These are phyloP conservation scores for Colletotrichum kahawae DNA, from an alignment of 2,329 filamentous ascomycete genomes.

Conservation along the genomic window DNA sequence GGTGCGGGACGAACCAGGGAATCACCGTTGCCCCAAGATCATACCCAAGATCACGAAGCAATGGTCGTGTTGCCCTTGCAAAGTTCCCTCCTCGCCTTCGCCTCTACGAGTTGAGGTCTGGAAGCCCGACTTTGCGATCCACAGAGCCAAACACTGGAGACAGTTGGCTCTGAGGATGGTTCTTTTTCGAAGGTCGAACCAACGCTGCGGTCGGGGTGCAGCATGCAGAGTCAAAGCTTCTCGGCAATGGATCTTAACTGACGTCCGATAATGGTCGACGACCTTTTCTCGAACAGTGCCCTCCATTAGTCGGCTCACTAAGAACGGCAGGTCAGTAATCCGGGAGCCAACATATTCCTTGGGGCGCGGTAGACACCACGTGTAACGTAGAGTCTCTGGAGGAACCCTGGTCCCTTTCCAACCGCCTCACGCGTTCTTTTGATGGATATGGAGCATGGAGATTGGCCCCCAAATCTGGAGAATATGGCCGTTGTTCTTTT, in stretches of 20 bases:
- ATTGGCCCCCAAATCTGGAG: slow-evolving; percentile 17
- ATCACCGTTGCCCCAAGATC: neutral
- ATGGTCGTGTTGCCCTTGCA: neutral
- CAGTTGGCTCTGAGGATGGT: neutral
- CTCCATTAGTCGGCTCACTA: neutral
- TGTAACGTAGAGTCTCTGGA: neutral
- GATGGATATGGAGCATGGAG: neutral
- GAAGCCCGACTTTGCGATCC: neutral
- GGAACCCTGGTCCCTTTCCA: neutral
- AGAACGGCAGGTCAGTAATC: neutral
- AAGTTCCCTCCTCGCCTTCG: neutral
- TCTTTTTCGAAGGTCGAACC: neutral
- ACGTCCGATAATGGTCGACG: neutral
- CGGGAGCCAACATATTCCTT: neutral
- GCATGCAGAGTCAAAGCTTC: slow-evolving; percentile 13
- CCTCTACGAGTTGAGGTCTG: neutral
- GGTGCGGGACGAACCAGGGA: neutral
- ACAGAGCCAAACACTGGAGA: neutral
- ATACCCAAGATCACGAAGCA: neutral
- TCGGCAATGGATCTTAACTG: slow-evolving; percentile 2
- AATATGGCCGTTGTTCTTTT: slow-evolving; percentile 16
- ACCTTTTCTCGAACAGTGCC: slow-evolving; percentile 2
- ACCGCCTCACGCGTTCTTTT: slow-evolving; percentile 3
- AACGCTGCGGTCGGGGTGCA: slow-evolving; percentile 7
- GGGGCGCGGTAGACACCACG: slow-evolving; percentile 1